Evolutionary conservation across 257 asterid genomes (phyloP).

Genomic region (Solanum etuberosum): DNA sequence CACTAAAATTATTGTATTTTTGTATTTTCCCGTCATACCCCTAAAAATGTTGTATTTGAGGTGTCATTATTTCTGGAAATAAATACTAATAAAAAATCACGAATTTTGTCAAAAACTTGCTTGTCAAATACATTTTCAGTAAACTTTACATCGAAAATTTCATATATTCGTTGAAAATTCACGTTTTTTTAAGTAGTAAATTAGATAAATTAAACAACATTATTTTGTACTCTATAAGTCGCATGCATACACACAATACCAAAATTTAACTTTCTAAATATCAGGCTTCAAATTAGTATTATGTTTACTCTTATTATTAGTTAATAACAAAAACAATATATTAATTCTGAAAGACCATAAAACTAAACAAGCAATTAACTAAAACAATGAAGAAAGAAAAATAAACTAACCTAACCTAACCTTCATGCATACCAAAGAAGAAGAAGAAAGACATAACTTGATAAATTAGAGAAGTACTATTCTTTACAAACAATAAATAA

Average conservation of each 20-base stretch:
- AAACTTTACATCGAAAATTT: background rate
- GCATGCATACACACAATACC: background rate
- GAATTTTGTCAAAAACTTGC: background rate
- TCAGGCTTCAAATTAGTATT: too few relatives aligned
- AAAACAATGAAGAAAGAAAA: too few relatives aligned
- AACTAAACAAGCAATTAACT: background rate
- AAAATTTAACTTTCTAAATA: background rate
- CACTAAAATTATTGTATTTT: too few relatives aligned
- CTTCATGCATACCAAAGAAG: background rate
- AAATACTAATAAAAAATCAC: too few relatives aligned
- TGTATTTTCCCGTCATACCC: background rate
- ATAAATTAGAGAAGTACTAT: too few relatives aligned
- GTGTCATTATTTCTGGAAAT: background rate
- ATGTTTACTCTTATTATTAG: too few relatives aligned
- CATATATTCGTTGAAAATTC: background rate
- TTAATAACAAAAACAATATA: background rate
- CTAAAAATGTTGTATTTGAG: background rate
- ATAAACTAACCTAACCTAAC: background rate
- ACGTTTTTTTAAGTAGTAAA: too few relatives aligned
- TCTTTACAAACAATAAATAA: background rate
- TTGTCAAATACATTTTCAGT: background rate
- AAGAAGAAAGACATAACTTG: background rate
- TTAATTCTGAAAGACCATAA: background rate
- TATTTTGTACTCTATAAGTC: background rate
- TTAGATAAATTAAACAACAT: background rate